These are phyloP conservation scores for Abrus pulchellus DNA, from an alignment of 306 rosid genomes.

Conservation along the genomic window DNA sequence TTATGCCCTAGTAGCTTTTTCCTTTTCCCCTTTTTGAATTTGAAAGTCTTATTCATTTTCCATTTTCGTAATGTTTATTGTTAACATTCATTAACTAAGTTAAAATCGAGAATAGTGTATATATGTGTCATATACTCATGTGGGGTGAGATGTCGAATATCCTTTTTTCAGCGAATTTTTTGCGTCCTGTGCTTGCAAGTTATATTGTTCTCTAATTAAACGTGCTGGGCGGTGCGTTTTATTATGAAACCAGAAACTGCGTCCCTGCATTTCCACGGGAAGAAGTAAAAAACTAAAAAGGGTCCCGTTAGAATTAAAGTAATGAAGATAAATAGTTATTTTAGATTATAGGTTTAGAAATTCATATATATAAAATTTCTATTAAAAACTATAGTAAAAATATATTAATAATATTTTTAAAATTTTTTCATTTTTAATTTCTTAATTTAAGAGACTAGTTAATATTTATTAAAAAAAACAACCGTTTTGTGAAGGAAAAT, in stretches of 20 bases:
- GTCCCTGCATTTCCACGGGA: neutral
- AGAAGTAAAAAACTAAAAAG: too few relatives aligned
- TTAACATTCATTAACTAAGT: neutral
- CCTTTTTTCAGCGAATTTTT: neutral
- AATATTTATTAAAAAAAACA: too few relatives aligned
- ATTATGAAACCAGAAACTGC: neutral
- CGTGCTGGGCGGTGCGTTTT: slow-evolving; percentile 3
- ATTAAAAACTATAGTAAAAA: too few relatives aligned
- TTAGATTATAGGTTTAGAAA: too few relatives aligned
- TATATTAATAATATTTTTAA: too few relatives aligned
- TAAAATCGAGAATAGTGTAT: neutral
- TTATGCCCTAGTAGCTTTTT: neutral
- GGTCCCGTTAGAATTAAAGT: too few relatives aligned
- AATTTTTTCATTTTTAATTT: too few relatives aligned
- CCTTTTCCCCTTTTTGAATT: neutral
- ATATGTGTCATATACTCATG: neutral
- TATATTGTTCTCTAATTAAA: neutral
- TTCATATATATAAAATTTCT: too few relatives aligned
- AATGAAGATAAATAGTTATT: too few relatives aligned
- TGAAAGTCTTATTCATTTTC: neutral
- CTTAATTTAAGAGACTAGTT: too few relatives aligned
- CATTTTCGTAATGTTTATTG: neutral
- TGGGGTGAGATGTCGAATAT: neutral
- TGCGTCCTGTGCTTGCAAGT: neutral
- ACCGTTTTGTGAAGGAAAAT: too few relatives aligned